Evolutionary conservation across 2,329 filamentous ascomycete species (phyloP).

Genomic region (Colletotrichum plurivorum): DNA sequence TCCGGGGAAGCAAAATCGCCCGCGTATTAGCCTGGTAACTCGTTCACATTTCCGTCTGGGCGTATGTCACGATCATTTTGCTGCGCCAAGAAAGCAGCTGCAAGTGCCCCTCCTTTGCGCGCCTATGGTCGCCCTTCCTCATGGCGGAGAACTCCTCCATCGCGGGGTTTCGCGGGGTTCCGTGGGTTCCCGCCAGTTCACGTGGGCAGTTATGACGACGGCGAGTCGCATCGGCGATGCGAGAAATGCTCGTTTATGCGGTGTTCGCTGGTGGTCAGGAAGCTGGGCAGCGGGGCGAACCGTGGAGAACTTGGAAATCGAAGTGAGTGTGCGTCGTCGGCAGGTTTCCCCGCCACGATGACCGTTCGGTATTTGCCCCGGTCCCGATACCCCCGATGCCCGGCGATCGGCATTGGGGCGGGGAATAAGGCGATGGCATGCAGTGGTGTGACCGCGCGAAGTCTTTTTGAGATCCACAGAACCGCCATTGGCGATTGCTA

Average conservation of each 20-base stretch:
- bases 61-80: slow-evolving; percentile 24
- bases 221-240: not conserved
- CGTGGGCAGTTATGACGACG: slow-evolving; percentile 23
- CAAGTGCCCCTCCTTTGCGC: not conserved
- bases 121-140: not conserved
- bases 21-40: not conserved
- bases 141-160: not conserved
- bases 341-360: slow-evolving; percentile 13
- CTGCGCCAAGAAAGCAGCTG: not conserved
- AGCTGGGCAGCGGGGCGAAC: slow-evolving; percentile 33
- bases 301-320: not conserved
- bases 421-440: not conserved
- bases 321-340: not conserved
- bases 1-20: not conserved
- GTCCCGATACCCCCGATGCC: slow-evolving; percentile 24
- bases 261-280: not conserved
- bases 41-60: slow-evolving; percentile 12
- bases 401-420: slow-evolving; percentile 23
- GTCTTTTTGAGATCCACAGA: too few relatives aligned
- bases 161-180: not conserved
- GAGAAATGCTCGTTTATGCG: slow-evolving; percentile 21
- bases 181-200: not conserved
- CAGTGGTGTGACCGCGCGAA: not conserved
- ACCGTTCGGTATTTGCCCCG: not conserved
- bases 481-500: too few relatives aligned